Base-by-base conservation (phyloP, 228 moss, liverwort and hornwort genomes). In the Sphagnum fallax region DNA sequence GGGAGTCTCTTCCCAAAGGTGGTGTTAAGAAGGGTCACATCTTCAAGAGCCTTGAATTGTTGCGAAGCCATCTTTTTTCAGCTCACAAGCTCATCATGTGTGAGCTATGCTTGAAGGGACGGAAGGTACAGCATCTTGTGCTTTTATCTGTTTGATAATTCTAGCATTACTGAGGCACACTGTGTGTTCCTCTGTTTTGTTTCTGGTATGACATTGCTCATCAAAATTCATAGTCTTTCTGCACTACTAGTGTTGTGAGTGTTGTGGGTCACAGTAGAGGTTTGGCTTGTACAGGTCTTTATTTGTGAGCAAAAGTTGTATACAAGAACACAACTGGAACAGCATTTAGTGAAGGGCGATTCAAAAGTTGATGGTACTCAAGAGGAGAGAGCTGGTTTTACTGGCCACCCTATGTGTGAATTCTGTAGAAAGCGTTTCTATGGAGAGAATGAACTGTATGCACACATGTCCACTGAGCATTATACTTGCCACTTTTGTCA, bases 391-490 rank as follows among this genome's bases (percentile, higher is more conserved):
- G 95, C 92, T 69, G 95, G 95, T 11, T 96, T 96, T 72, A 78
- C 87, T 70, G 95, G 92, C 49, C 95, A 96, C 63, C 95, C 95
- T 8, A 86, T 88, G 81, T 96, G 95, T 72, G 95, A 87, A 51
- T 96, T 96, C 66, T 96, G 95, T 83, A 79, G 87, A 75, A 89
- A 91, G 75, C 89, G 92, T 8, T 96, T 88, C 76, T 96, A 96
- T 78, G 95, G 92, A 63, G 95, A 96, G 76, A 84, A 96, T 71
- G 95, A 96, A 76, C 82, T 96, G 51, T 96, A 96, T 75, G 91
- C 89, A 70, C 95, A 96, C 73, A 96, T 96, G 95, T 88, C 92
- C 69, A 89, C 86, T 49, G 95, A 96, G 66, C 95, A 96, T 83
- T 96, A 84, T 69, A 96, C 95, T 8, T 96, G 95, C 74, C 92